Conservation (phyloP, 169 alveolate species). For the Plasmodium blacklocki region DNA sequence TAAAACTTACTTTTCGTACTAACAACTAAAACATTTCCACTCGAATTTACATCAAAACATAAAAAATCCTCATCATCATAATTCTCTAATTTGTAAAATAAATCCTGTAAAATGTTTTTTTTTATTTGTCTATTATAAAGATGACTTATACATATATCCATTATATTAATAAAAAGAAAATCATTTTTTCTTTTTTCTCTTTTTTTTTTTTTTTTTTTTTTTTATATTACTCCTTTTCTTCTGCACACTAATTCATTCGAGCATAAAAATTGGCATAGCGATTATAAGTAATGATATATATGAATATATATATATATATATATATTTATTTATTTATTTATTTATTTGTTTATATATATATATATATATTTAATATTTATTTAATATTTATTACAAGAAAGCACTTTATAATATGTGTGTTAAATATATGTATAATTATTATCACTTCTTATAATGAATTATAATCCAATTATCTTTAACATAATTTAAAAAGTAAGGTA, state of each 20-base stretch:
- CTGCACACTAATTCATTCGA: neutral
- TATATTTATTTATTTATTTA: too few relatives aligned
- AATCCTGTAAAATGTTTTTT: slow-evolving; percentile 58
- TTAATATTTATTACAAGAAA: too few relatives aligned
- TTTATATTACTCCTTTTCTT: neutral
- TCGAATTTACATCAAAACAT: slow-evolving; percentile 64
- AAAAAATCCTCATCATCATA: slow-evolving; percentile 63
- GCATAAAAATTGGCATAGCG: too few relatives aligned
- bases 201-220: neutral
- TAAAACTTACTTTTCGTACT: slow-evolving; percentile 48
- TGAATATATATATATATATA: too few relatives aligned
- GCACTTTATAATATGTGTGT: too few relatives aligned
- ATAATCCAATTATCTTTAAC: too few relatives aligned
- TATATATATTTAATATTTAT: too few relatives aligned
- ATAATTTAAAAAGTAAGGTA: too few relatives aligned
- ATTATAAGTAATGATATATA: too few relatives aligned
- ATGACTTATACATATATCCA: slow-evolving; percentile 74
- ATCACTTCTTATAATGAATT: too few relatives aligned
- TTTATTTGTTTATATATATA: too few relatives aligned
- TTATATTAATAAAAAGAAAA: slow-evolving; percentile 29
- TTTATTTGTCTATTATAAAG: slow-evolving; percentile 66
- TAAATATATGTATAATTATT: too few relatives aligned
- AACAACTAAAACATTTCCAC: slow-evolving; percentile 62
- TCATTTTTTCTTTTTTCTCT: slow-evolving; percentile 32
- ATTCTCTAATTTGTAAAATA: slow-evolving; percentile 67